Conservation (phyloP, 2,329 filamentous ascomycete species). For the Fusarium sp. region DNA sequence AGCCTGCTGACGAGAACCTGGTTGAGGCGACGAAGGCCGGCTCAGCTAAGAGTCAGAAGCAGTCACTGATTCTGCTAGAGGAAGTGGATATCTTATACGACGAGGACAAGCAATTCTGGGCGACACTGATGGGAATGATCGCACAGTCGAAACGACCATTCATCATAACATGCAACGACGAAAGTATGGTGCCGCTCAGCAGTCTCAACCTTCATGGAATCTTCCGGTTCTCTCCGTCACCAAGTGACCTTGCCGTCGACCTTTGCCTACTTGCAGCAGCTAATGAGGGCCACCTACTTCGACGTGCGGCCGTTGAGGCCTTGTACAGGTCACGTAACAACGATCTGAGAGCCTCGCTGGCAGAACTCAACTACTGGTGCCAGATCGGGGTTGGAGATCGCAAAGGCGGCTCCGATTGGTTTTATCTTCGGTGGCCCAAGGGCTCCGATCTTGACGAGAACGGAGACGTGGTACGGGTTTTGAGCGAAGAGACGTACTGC, state of each 20-base stretch:
- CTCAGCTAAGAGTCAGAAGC: conserved; percentile 72
- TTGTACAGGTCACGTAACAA: conserved; percentile 74
- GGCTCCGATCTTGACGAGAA: conserved; percentile 74
- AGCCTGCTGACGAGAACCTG: conserved; percentile 36
- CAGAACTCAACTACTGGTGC: conserved; percentile 94
- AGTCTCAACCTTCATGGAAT: conserved; percentile 85
- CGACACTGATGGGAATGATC: conserved; percentile 79
- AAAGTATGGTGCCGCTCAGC: conserved; percentile 78
- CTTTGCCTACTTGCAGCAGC: conserved; percentile 84
- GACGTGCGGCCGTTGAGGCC: conserved; percentile 69
- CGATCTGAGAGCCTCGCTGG: conserved; percentile 83
- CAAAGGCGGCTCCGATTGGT: conserved; percentile 91
- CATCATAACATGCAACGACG: conserved; percentile 94
- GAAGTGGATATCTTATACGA: conserved; percentile 95
- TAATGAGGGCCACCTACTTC: conserved; percentile 84
- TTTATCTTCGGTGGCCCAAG: conserved; percentile 78
- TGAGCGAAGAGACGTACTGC: conserved; percentile 82
- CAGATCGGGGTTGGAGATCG: conserved; percentile 92
- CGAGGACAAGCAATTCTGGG: conserved; percentile 96
- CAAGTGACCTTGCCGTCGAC: conserved; percentile 75
- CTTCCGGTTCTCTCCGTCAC: conserved; percentile 75
- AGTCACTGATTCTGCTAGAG: conserved; percentile 92
- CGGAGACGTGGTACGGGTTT: conserved; percentile 75
- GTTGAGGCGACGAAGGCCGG: conserved; percentile 46
- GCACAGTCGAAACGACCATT: conserved; percentile 88